These are phyloP conservation scores for Dryas alaskensis DNA, from an alignment of 306 rosid genomes.

Conservation along the genomic window DNA sequence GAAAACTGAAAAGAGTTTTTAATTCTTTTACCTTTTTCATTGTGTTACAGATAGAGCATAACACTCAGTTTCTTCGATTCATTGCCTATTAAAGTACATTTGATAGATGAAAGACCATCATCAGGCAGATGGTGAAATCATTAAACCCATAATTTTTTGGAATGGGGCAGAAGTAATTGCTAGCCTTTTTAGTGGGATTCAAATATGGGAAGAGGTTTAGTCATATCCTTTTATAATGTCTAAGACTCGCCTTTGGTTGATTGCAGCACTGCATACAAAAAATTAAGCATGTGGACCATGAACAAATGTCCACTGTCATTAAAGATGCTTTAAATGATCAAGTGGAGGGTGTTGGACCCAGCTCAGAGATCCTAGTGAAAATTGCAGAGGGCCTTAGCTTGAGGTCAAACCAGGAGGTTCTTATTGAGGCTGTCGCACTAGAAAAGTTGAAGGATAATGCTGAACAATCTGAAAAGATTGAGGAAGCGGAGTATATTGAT, in stretches of 20 bases:
- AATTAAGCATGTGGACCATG: conserved; percentile 61
- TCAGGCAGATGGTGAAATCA: neutral
- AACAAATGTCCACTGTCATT: conserved; percentile 46
- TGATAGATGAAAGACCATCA: neutral
- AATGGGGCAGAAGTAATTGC: conserved; percentile 2
- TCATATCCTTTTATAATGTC: conserved; percentile 21
- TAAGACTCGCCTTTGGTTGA: conserved; percentile 30
- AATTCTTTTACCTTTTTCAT: neutral
- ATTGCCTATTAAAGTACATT: neutral
- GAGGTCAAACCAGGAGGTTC: conserved; percentile 70
- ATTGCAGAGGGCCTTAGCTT: conserved; percentile 62
- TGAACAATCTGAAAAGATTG: conserved; percentile 67
- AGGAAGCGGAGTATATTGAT: conserved; percentile 74
- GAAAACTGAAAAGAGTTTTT: neutral
- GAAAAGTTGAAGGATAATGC: conserved; percentile 84
- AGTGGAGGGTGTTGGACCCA: conserved; percentile 55
- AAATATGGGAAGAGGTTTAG: neutral
- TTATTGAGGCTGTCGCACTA: conserved; percentile 88
- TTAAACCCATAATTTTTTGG: neutral
- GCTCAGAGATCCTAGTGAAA: conserved; percentile 58
- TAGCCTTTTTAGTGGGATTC: neutral
- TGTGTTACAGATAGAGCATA: conserved; percentile 4
- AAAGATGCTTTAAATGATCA: conserved; percentile 60
- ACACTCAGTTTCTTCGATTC: neutral
- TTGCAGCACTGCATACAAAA: conserved; percentile 73